Evolutionary conservation across 768 basidiomycete species (phyloP).

Genomic region (Mycena epipterygia): DNA sequence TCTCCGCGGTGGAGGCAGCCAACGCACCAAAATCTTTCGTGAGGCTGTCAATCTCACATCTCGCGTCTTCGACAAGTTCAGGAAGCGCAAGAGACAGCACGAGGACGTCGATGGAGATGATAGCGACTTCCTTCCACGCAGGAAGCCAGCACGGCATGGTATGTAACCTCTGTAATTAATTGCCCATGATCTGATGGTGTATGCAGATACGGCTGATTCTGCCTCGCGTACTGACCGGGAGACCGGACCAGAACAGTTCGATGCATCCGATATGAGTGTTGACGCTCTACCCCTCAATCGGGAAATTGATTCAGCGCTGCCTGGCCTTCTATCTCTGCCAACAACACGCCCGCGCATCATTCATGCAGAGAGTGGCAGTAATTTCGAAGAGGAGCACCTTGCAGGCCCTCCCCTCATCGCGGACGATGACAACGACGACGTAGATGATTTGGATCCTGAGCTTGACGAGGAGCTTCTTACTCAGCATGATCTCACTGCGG

Average conservation of each 20-base stretch:
- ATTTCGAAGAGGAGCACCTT: not conserved
- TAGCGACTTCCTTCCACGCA: not conserved
- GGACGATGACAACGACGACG: not conserved
- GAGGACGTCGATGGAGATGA: not conserved
- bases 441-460: too few relatives aligned
- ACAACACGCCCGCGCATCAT: too few relatives aligned
- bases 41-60: conserved; percentile 1
- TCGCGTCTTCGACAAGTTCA: not conserved
- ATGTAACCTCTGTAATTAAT: too few relatives aligned
- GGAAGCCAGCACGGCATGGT: not conserved
- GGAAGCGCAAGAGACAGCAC: not conserved
- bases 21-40: not conserved
- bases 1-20: not conserved
- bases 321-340: too few relatives aligned
- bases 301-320: too few relatives aligned
- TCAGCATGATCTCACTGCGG: not conserved
- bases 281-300: too few relatives aligned
- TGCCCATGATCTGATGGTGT: too few relatives aligned
- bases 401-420: not conserved
- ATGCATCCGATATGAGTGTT: too few relatives aligned
- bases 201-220: too few relatives aligned
- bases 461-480: not conserved
- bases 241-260: too few relatives aligned
- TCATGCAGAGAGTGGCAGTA: too few relatives aligned
- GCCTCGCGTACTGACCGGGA: too few relatives aligned